Conservation (phyloP, 148 eudicot species). For the Heliamphora exappendiculata region DNA sequence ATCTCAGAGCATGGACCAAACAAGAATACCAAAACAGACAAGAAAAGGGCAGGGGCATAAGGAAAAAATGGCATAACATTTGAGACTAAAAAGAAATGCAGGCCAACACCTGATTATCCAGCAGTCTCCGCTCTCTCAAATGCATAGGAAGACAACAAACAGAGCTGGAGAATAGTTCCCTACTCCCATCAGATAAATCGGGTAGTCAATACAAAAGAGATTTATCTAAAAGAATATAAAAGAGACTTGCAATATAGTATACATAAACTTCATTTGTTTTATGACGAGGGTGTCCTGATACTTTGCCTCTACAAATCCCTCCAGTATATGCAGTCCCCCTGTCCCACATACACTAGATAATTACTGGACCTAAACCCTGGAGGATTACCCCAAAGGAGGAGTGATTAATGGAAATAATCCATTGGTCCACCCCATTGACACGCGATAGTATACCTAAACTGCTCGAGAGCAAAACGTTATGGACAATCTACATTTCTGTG, state of each 20-base stretch:
- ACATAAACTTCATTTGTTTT: too few species aligned
- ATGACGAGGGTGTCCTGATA: too few species aligned
- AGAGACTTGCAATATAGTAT: neutral
- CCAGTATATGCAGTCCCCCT: too few species aligned
- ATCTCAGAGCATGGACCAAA: conserved; percentile 7
- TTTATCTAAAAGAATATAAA: too few species aligned
- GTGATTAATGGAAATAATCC: too few species aligned
- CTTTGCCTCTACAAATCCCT: too few species aligned
- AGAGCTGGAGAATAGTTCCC: conserved; percentile 2
- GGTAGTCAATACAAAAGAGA: neutral
- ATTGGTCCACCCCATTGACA: too few species aligned
- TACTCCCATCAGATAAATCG: neutral
- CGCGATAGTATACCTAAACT: neutral
- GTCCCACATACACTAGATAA: too few species aligned
- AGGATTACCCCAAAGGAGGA: too few species aligned
- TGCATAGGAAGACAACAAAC: conserved; percentile 1
- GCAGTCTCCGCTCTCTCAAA: neutral
- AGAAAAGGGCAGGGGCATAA: neutral
- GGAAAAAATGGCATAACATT: neutral
- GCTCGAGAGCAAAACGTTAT: neutral
- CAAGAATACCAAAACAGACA: conserved; percentile 3
- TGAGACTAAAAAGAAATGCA: conserved; percentile 5
- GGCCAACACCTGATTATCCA: neutral
- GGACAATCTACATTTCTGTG: neutral
- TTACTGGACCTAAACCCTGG: too few species aligned